Conservation (phyloP, 352 stramenopile genomes). For the Pythium volutum region DNA sequence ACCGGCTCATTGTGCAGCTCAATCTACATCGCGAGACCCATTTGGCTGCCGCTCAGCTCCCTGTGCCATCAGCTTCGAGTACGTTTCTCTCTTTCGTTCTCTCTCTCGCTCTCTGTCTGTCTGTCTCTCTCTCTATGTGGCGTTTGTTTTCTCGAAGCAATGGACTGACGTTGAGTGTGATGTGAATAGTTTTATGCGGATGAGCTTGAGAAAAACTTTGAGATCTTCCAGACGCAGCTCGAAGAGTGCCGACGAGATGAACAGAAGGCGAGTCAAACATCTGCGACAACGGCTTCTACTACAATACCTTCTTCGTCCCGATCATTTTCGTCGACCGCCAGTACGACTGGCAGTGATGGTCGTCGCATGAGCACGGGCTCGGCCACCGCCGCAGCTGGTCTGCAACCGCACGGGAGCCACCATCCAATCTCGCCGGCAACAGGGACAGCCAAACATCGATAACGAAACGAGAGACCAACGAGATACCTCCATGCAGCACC, state of each 20-base stretch:
- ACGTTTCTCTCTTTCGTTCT: not conserved
- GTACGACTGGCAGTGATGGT: too few species aligned
- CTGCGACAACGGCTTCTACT: not conserved
- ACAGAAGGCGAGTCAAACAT: not conserved
- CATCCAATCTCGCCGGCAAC: too few species aligned
- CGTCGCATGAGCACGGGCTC: too few species aligned
- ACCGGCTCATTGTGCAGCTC: slow-evolving; percentile 59
- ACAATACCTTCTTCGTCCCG: not conserved
- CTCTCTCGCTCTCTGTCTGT: too few species aligned
- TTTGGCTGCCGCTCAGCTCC: slow-evolving; percentile 62
- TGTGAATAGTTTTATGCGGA: slow-evolving; percentile 57
- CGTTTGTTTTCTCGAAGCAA: too few species aligned
- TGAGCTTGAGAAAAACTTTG: slow-evolving; percentile 66
- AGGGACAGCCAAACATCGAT: too few species aligned
- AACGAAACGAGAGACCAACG: too few species aligned
- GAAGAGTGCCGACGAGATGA: slow-evolving; percentile 27
- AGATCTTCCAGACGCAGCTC: slow-evolving; percentile 43
- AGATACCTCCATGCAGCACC: not conserved
- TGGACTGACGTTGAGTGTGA: not conserved
- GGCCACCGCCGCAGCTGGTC: too few species aligned
- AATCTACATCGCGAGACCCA: slow-evolving; percentile 74
- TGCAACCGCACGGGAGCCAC: too few species aligned
- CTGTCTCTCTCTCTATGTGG: too few species aligned
- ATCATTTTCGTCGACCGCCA: not conserved
- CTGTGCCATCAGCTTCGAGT: slow-evolving; percentile 60